Conservation (phyloP, 371 early-diverging fungal genomes). For the Rhizomucor miehei region DNA sequence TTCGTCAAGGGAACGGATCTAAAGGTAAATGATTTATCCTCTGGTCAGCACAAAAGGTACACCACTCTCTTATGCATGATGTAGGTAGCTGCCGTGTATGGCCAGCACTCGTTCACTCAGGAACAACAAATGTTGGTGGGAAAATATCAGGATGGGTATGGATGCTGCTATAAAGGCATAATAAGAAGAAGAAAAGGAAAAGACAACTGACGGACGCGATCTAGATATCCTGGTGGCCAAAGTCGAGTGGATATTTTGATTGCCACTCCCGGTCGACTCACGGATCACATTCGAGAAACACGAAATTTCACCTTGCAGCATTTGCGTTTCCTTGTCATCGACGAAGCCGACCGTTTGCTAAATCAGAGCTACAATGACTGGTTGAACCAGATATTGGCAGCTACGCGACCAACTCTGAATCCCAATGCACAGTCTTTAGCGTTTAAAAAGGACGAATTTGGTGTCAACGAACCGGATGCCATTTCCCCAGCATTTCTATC, state of each 20-base stretch:
- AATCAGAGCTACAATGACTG: slow-evolving; percentile 93
- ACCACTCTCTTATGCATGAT: background rate
- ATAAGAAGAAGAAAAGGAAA: background rate
- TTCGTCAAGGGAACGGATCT: slow-evolving; percentile 73
- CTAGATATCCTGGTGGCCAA: slow-evolving; percentile 53
- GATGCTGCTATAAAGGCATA: background rate
- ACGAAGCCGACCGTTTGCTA: slow-evolving; percentile 97
- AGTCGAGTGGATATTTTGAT: slow-evolving; percentile 89
- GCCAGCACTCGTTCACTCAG: slow-evolving; percentile 74
- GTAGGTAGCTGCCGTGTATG: slow-evolving; percentile 67
- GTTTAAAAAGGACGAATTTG: slow-evolving; percentile 22
- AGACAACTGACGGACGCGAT: no score
- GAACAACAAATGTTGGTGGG: slow-evolving; percentile 75
- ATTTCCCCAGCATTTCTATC: slow-evolving; percentile 53
- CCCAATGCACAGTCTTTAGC: slow-evolving; percentile 8
- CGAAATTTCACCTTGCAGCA: slow-evolving; percentile 89
- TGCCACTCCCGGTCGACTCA: slow-evolving; percentile 93
- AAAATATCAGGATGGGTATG: slow-evolving; percentile 31
- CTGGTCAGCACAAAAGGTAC: background rate
- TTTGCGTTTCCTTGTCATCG: slow-evolving; percentile 84
- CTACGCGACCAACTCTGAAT: slow-evolving; percentile 56
- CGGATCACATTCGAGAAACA: slow-evolving; percentile 85
- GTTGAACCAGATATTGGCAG: slow-evolving; percentile 78
- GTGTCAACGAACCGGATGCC: slow-evolving; percentile 8
- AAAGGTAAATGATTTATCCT: slow-evolving; percentile 23